Evolutionary conservation across 2,329 filamentous ascomycete species (phyloP).

Genomic region (Exophiala phaeomuriformis): DNA sequence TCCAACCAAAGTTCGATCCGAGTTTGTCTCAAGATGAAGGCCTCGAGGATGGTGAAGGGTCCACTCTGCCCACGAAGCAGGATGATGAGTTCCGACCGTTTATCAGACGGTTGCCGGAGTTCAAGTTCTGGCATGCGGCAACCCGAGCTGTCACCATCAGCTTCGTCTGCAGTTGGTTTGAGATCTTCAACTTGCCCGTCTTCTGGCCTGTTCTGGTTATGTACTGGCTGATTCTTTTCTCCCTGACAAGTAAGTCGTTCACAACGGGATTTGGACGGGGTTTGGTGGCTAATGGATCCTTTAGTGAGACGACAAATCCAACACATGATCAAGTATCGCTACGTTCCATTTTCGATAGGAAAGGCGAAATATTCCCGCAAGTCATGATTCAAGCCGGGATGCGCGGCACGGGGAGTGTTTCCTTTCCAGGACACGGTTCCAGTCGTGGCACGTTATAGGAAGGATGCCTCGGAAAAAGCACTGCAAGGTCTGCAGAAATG

Average conservation of each 20-base stretch:
- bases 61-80: conserved; percentile 76
- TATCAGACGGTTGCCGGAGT: conserved; percentile 90
- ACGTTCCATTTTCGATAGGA: conserved; percentile 86
- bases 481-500: conserved; percentile 3
- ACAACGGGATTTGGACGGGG: neutral
- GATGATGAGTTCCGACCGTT: conserved; percentile 98
- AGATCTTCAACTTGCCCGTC: conserved; percentile 91
- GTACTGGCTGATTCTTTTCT: conserved; percentile 96
- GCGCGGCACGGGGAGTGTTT: neutral
- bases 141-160: conserved; percentile 77
- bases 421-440: neutral
- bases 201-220: conserved; percentile 98
- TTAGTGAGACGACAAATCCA: conserved; percentile 97
- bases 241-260: conserved; percentile 73
- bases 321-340: conserved; percentile 99
- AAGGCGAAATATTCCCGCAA: conserved; percentile 64
- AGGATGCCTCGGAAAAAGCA: neutral
- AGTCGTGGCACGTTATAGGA: neutral
- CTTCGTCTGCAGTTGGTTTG: conserved; percentile 86
- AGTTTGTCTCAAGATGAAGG: conserved; percentile 91
- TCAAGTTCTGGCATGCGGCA: conserved; percentile 99
- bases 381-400: conserved; percentile 4
- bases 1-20: conserved; percentile 97
- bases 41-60: conserved; percentile 83
- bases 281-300: conserved; percentile 10